Base-by-base conservation (phyloP, 352 stramenopile genomes). In the Globisporangium spiculum region DNA sequence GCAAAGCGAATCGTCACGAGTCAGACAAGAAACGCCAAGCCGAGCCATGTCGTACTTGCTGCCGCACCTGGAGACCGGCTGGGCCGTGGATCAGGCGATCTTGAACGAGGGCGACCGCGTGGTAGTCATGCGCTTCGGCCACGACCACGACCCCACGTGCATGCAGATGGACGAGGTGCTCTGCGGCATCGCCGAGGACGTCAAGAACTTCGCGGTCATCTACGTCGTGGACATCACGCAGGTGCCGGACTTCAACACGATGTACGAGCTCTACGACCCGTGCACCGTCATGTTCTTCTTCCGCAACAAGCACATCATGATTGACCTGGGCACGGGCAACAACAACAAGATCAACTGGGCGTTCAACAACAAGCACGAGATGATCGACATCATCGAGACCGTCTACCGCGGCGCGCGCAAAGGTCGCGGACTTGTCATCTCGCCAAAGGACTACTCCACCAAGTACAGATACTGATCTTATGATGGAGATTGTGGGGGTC, bases 281-380 rank as follows among this genome's bases (percentile, higher is more conserved):
- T 99, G 97, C 78, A 99, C 96, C 7, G 97, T 99, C 72, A 99
- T 99, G 98, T 99, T 99, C 77, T 99, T 99, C 82, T 99, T 99
- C 88, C 90, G 97, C 54, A 99, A 99, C 84, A 99, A 99, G 81
- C 98, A 99, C 79, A 99, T 99, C 68, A 99, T 99, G 98, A 98
- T 99, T 60, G 98, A 99, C 86, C 76, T 99, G 32, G 98, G 98
- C 60, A 99, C 98, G 52, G 98, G 98, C 69, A 99, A 99, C 85
- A 99, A 99, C 83, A 99, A 99, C 86, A 99, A 99, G 82, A 99
- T 99, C 78, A 99, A 99, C 80, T 99, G 96, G 96, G 94, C 97
- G 32, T 96, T 94, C 72, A 97, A 97, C 66, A 97, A 99, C 76
- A 98, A 99, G 77, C 80, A 98, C 67, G 97, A 99, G 84, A 97